A percentile compares a stretch with the other conserved stretches of the same genome.
phyloP scores from a whole-genome alignment of 1,284 basidiomycete species.

The Gymnopus androsaceus region DNA sequence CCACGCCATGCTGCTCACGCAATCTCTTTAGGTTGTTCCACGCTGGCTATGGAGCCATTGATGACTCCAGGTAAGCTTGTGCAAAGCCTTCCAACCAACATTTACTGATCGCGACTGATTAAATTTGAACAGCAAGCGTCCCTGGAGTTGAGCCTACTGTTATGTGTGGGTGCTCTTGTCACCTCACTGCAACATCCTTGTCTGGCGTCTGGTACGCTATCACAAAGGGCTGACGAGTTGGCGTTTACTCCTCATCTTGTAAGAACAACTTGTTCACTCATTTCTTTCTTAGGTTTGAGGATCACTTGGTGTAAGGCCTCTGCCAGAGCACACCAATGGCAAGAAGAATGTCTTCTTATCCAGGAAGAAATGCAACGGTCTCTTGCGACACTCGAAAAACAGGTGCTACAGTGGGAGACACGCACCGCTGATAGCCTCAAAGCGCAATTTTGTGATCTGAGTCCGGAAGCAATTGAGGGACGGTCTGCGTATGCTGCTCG shows the following conservation, averaged over 20 bases:
- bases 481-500: background rate
- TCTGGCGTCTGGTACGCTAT: background rate
- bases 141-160: too few relatives aligned
- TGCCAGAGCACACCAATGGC: background rate
- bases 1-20: too few relatives aligned
- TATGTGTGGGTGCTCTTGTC: too few relatives aligned
- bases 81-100: too few relatives aligned
- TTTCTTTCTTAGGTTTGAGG: background rate
- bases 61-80: too few relatives aligned
- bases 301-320: slow-evolving; percentile 5
- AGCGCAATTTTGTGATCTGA: background rate
- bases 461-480: background rate
- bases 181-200: too few relatives aligned
- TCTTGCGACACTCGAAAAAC: background rate
- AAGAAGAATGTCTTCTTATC: slow-evolving; percentile 1
- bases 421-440: too few relatives aligned
- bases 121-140: too few relatives aligned
- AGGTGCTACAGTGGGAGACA: background rate
- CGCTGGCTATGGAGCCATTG: too few relatives aligned
- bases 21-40: too few relatives aligned
- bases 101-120: too few relatives aligned
- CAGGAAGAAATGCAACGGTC: slow-evolving; percentile 3
- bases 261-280: background rate
- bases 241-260: background rate
- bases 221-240: background rate